A percentile compares a stretch with the other conserved stretches of the same genome.
Evolutionary conservation across 768 basidiomycete species (phyloP).

Genomic region (Terana coerulea): DNA sequence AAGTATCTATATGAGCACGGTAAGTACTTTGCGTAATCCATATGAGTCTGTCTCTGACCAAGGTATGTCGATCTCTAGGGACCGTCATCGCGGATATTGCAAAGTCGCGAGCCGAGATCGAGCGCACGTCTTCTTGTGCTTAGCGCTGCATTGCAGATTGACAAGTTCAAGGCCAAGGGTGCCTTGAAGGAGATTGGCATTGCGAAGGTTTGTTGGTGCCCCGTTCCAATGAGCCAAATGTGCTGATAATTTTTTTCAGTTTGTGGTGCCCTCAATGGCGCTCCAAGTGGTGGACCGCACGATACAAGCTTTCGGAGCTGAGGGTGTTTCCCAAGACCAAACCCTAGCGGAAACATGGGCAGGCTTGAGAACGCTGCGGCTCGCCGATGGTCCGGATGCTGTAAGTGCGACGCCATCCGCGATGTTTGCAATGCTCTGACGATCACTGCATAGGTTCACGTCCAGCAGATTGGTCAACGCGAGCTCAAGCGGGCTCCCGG

Average conservation of each 20-base stretch:
- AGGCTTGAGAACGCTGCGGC: conserved; percentile 78
- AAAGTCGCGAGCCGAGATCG: conserved; percentile 89
- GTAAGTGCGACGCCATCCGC: conserved; percentile 33
- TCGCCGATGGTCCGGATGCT: conserved; percentile 85
- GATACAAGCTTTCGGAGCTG: conserved; percentile 95
- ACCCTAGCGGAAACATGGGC: conserved; percentile 78
- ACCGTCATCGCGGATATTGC: conserved; percentile 91
- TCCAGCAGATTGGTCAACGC: conserved; percentile 89
- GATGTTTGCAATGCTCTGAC: conserved; percentile 1
- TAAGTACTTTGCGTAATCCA: conserved; percentile 28
- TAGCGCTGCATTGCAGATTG: conserved; percentile 97
- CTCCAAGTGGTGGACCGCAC: conserved; percentile 88
- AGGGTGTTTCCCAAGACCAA: conserved; percentile 90
- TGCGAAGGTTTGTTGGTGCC: conserved; percentile 65
- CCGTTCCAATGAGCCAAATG: not conserved
- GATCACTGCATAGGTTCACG: conserved; percentile 65
- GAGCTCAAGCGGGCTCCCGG: conserved; percentile 78
- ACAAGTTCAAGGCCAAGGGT: conserved; percentile 86
- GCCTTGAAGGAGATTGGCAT: conserved; percentile 97
- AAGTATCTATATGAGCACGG: conserved; percentile 91
- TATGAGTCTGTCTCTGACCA: not conserved
- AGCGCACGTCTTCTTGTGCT: conserved; percentile 86
- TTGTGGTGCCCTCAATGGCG: conserved; percentile 93
- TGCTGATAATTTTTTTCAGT: conserved; percentile 43
- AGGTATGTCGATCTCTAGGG: conserved; percentile 37